These are phyloP conservation scores for Sordaria brevicollis DNA, from an alignment of 495 filamentous ascomycete species.

Conservation along the genomic window DNA sequence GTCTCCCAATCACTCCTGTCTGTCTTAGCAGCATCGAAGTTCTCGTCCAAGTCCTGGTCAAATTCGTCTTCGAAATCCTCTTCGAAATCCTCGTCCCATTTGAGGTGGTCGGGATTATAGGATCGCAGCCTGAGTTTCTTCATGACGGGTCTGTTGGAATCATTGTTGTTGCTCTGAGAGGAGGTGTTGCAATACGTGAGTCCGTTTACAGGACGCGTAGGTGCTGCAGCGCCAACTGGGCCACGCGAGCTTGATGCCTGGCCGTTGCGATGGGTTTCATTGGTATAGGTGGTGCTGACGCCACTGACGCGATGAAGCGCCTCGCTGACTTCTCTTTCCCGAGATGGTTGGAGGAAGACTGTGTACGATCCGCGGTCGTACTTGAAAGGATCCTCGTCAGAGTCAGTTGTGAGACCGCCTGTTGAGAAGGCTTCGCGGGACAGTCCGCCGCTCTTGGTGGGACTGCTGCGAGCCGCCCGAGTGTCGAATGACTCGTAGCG, in stretches of 20 bases:
- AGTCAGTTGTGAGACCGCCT: slow-evolving; percentile 9
- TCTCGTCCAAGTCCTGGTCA: slow-evolving; percentile 16
- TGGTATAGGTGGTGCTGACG: slow-evolving; percentile 2
- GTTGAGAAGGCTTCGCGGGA: slow-evolving; percentile 3
- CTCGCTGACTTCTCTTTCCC: slow-evolving; percentile 20
- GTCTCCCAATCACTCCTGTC: slow-evolving; percentile 22
- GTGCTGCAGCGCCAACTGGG: not conserved
- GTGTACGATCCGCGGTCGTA: slow-evolving; percentile 18
- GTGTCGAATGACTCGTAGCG: not conserved
- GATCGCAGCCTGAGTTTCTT: slow-evolving; percentile 1
- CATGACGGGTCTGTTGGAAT: not conserved
- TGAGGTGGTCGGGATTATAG: slow-evolving; percentile 1
- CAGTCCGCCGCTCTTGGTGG: not conserved
- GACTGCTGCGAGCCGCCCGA: not conserved
- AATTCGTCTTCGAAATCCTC: slow-evolving; percentile 6
- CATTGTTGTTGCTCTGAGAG: slow-evolving; percentile 3
- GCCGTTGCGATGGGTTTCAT: not conserved
- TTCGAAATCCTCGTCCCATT: slow-evolving; percentile 10
- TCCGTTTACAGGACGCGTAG: not conserved
- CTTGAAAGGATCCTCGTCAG: slow-evolving; percentile 23
- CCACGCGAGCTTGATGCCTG: not conserved
- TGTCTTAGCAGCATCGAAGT: slow-evolving; percentile 8
- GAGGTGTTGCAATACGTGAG: not conserved
- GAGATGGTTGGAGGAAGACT: slow-evolving; percentile 12
- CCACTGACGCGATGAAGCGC: slow-evolving; percentile 12